A percentile compares a stretch with the other conserved stretches of the same genome.
Conservation (phyloP, 2,329 filamentous ascomycete genomes). For the Leptosphaerulina australis region DNA sequence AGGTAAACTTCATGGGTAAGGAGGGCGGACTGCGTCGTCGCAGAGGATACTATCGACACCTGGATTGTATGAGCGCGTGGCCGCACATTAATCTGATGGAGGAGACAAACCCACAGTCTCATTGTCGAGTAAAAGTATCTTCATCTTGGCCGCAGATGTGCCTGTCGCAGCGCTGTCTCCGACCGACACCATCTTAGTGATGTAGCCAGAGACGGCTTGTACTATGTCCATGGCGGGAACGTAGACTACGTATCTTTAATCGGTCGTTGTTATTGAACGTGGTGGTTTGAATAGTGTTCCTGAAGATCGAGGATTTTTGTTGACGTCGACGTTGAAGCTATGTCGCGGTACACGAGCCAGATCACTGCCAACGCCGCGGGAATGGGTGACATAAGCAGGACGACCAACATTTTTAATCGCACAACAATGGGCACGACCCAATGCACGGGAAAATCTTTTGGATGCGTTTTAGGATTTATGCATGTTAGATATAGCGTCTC, state of each 20-base stretch:
- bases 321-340: conserved; percentile 10
- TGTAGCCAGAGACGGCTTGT: conserved; percentile 89
- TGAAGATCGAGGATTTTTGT: background rate
- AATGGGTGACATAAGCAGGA: conserved; percentile 6
- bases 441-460: background rate
- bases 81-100: conserved; percentile 30
- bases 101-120: conserved; percentile 73
- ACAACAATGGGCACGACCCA: background rate
- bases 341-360: conserved; percentile 12
- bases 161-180: conserved; percentile 73
- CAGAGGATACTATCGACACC: conserved; percentile 91
- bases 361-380: conserved; percentile 3
- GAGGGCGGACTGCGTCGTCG: conserved; percentile 91
- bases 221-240: conserved; percentile 79
- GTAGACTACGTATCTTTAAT: background rate
- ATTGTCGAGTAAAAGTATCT: conserved; percentile 90
- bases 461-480: background rate
- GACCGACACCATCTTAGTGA: conserved; percentile 91
- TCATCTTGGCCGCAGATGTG: conserved; percentile 87
- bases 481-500: background rate
- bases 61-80: conserved; percentile 40
- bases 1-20: conserved; percentile 98
- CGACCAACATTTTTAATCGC: background rate
- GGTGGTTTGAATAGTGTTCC: background rate
- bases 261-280: too few relatives aligned